Base-by-base conservation (phyloP, 1,139 yeast genomes). In the Kazachstania sp. region DNA sequence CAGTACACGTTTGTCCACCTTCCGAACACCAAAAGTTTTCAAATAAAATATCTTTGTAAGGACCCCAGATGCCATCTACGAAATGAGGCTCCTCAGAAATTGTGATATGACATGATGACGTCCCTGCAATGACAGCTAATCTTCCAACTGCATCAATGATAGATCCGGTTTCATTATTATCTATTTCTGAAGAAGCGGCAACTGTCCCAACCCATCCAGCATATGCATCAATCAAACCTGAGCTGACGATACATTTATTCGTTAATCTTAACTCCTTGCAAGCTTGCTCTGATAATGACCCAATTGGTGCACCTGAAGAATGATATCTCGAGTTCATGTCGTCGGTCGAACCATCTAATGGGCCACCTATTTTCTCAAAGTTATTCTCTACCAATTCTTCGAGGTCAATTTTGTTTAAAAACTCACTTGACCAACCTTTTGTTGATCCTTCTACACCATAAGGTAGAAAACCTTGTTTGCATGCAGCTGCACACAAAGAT, bases 161-260 rank as follows among this genome's bases (percentile, higher is more conserved):
- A 15, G 35, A 13, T 5, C 19, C 18, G 54, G 82, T 74, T 12
- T 74, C 76, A 13, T 64, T 70, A 35, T 66, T 63, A 47, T 75
- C 72, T 41, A 78, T 54, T 48, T 69, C 70, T 15, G 70, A 79
- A 57, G 81, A 80, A 2, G 95, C 95, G 30, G 97, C 98, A 49
- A 90, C 96, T 0, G 98, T 92, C 49, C 98, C 98, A 49, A 92
- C 79, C 97, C 97, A 92, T 45, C 98, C 98, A 9, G 97, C 95
- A 62, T 92, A 92, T 12, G 97, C 97, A 66, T 92, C 98, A 61
- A 92, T 92, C 35, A 92, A 95, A 57, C 96, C 97, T 1, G 95
- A 81, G 7, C 96, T 97, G 38, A 92, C 97, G 37, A 81, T 79
- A 68, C 95, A 85, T 47, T 76, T 75, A 28, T 83, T 75, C 12